Base-by-base conservation (phyloP, 2,329 filamentous ascomycete genomes). In the Camillea tinctor region DNA sequence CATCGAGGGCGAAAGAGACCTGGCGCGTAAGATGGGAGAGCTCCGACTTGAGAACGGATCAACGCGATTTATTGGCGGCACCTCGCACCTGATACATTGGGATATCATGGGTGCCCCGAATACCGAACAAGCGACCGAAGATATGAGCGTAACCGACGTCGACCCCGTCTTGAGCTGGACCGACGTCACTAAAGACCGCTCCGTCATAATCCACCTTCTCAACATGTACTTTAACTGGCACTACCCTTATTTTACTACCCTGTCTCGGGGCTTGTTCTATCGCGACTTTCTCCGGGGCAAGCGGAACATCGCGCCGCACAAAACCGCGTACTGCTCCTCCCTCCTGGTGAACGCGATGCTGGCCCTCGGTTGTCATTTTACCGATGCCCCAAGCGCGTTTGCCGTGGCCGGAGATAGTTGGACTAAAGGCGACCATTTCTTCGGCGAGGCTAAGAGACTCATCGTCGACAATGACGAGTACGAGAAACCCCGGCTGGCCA, bases 151-250 rank as follows among this genome's bases (percentile, higher is more conserved):
- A 17, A 77, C 80, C 19, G 79, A 83, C 62, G 86, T 89, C 55
- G 85, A 94, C 62, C 88, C 92, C 3, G 82, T 95, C 57, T 88
- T 86, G 20, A 93, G 89, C 57, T 99, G 95, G 95, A 96, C 94
- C 0, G 85, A 82, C 17, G 92, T 97, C 52, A 97, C 92, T 1
- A 81, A 87, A 55, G 92, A 97, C 72, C 82, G 87, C 22, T 85
- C 90, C 57, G 81, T 97, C 52, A 87, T 97, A 67, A 84, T 88
- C 17, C 94, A 97, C 74, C 85, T 99, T 19, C 86, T 99, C 72
- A 94, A 93, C 70, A 93, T 98, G 91, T 99, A 99, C 77, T 98
- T 98, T 77, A 92, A 88, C 68, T 98, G 94, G 90, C 95, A 98
- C 75, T 98, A 98, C 75, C 89, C 93, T 19, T 98, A 95, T 76